These are phyloP conservation scores for Postia placenta DNA, from an alignment of 768 basidiomycete species.

Conservation along the genomic window DNA sequence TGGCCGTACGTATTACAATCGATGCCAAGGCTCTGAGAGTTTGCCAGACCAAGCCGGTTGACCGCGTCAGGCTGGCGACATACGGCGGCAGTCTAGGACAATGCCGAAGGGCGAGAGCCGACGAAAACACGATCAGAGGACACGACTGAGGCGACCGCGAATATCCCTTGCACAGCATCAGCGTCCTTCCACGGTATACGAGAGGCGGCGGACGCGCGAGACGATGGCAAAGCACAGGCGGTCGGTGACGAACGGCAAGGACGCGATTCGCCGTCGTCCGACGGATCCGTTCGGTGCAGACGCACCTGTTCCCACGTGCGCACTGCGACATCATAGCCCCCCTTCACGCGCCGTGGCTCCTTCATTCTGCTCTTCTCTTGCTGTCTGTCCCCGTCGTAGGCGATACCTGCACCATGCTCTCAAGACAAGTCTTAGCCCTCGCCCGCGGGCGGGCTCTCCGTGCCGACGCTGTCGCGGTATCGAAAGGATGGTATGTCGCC, in stretches of 20 bases:
- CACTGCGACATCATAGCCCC: not conserved
- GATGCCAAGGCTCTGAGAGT: too few species aligned
- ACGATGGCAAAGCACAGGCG: not conserved
- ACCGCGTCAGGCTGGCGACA: too few species aligned
- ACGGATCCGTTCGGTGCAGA: not conserved
- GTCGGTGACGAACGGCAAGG: not conserved
- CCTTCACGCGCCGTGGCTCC: not conserved
- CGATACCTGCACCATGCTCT: conserved; percentile 44
- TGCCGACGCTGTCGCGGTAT: conserved; percentile 28
- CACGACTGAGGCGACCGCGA: too few species aligned
- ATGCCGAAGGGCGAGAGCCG: too few species aligned
- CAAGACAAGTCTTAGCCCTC: conserved; percentile 60
- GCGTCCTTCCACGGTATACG: too few species aligned
- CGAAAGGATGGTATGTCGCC: conserved; percentile 43
- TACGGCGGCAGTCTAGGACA: too few species aligned
- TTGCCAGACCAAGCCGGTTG: too few species aligned
- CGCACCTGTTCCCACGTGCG: conserved; percentile 1
- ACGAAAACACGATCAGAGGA: too few species aligned
- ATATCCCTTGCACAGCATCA: too few species aligned
- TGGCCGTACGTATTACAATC: too few species aligned
- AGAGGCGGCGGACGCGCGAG: too few species aligned
- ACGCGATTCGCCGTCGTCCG: not conserved
- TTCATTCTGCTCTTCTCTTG: not conserved
- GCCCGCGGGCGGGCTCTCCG: conserved; percentile 55
- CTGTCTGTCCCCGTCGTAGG: not conserved